phyloP scores from a whole-genome alignment of 2,329 filamentous ascomycete genomes.

The Calonectria pseudoturangicola region DNA sequence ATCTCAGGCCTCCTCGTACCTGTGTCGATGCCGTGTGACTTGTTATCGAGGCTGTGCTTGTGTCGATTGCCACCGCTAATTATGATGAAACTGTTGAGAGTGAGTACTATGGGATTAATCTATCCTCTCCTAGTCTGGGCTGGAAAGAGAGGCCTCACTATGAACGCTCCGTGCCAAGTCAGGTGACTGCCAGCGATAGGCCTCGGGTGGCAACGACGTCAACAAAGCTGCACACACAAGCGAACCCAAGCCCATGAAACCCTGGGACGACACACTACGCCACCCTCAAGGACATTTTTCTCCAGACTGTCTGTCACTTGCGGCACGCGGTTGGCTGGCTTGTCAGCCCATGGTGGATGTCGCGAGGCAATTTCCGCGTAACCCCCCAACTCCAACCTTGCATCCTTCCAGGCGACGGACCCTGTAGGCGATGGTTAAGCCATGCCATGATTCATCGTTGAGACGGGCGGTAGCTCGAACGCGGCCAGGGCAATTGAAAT shows the following conservation, averaged over 20 bases:
- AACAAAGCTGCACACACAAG: slow-evolving; percentile 14
- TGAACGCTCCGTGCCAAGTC: slow-evolving; percentile 4
- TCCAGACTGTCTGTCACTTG: slow-evolving; percentile 44
- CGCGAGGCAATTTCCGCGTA: slow-evolving; percentile 24
- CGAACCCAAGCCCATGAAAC: slow-evolving; percentile 2
- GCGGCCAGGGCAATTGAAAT: slow-evolving; percentile 11
- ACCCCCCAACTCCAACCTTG: slow-evolving; percentile 29
- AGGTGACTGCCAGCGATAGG: not conserved
- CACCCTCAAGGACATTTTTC: slow-evolving; percentile 10
- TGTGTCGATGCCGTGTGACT: slow-evolving; percentile 15
- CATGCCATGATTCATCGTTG: not conserved
- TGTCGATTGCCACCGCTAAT: slow-evolving; percentile 8
- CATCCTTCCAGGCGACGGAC: not conserved
- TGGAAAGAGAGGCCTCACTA: slow-evolving; percentile 30
- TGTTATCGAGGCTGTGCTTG: slow-evolving; percentile 13
- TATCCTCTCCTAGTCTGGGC: slow-evolving; percentile 1
- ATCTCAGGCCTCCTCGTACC: slow-evolving; percentile 14
- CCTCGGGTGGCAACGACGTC: slow-evolving; percentile 27
- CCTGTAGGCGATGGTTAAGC: not conserved
- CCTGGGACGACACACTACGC: slow-evolving; percentile 21
- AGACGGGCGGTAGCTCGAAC: slow-evolving; percentile 15
- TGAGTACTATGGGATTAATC: slow-evolving; percentile 4
- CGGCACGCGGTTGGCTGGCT: slow-evolving; percentile 44
- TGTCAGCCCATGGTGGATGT: not conserved
- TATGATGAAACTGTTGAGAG: slow-evolving; percentile 20